Evolutionary conservation across 768 basidiomycete species (phyloP).

Genomic region (Chalciporus piperatus): DNA sequence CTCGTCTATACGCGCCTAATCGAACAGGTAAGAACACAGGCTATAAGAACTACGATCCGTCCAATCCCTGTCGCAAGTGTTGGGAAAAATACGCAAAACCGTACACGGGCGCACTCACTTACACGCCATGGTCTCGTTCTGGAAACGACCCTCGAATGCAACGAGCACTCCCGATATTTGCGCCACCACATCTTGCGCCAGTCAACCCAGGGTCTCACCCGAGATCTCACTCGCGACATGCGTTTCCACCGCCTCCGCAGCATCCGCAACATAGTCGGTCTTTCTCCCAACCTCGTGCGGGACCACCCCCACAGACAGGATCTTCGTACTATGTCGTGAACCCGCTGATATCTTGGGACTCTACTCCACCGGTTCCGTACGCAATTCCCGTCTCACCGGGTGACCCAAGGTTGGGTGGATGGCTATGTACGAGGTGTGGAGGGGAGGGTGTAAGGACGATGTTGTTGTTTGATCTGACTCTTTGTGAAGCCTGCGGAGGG

Average conservation of each 20-base stretch:
- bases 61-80: constrained; percentile 67
- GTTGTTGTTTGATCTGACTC: constrained; percentile 51
- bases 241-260: constrained; percentile 1
- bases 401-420: constrained; percentile 69
- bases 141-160: constrained; percentile 25
- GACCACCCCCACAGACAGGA: not conserved
- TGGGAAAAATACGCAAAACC: constrained; percentile 68
- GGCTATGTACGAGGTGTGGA: constrained; percentile 60
- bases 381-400: constrained; percentile 54
- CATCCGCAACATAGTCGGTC: constrained; percentile 18
- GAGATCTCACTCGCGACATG: not conserved
- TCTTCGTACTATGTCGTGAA: constrained; percentile 26
- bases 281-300: constrained; percentile 12
- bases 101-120: constrained; percentile 59
- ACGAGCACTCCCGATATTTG: constrained; percentile 26
- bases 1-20: not conserved
- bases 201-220: not conserved
- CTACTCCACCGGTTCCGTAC: constrained; percentile 34
- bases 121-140: constrained; percentile 40
- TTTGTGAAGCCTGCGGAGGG: constrained; percentile 61
- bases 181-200: constrained; percentile 20
- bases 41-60: constrained; percentile 66
- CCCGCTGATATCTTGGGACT: constrained; percentile 16
- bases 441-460: constrained; percentile 54
- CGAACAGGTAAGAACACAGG: constrained; percentile 66